Conservation (phyloP, 1,139 yeast genomes). For the Suhomyces kunorum region DNA sequence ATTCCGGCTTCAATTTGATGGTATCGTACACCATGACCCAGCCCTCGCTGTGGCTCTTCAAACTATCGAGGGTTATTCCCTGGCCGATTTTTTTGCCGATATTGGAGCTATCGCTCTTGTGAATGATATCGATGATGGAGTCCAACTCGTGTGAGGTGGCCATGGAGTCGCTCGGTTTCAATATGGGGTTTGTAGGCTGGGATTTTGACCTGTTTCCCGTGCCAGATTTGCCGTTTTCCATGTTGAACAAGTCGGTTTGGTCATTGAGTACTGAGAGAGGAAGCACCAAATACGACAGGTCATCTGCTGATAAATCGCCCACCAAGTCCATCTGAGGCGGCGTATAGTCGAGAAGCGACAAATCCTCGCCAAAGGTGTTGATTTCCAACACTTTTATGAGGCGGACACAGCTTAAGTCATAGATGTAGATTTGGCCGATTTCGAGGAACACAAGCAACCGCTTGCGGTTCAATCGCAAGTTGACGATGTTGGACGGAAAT, state of each 20-base stretch:
- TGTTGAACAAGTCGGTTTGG: slow-evolving; percentile 34
- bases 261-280: slow-evolving; percentile 32
- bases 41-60: slow-evolving; percentile 32
- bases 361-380: slow-evolving; percentile 9
- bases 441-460: slow-evolving; percentile 62
- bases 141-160: slow-evolving; percentile 14
- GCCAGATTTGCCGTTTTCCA: slow-evolving; percentile 11
- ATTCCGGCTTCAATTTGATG: slow-evolving; percentile 52
- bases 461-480: slow-evolving; percentile 66
- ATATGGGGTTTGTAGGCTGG: slow-evolving; percentile 16
- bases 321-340: slow-evolving; percentile 28
- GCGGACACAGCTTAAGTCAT: slow-evolving; percentile 73
- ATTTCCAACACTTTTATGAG: slow-evolving; percentile 61
- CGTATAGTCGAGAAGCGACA: slow-evolving; percentile 16
- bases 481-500: slow-evolving; percentile 61
- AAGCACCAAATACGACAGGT: slow-evolving; percentile 48
- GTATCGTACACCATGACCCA: slow-evolving; percentile 63
- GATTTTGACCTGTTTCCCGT: slow-evolving; percentile 11
- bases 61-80: slow-evolving; percentile 28
- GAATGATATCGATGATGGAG: slow-evolving; percentile 25
- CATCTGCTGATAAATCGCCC: slow-evolving; percentile 53
- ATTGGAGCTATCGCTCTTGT: slow-evolving; percentile 16
- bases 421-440: slow-evolving; percentile 63
- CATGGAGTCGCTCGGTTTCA: slow-evolving; percentile 24
- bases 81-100: slow-evolving; percentile 11